Conservation (phyloP, 371 early-diverging fungal genomes). For the Mortierella sp. region DNA sequence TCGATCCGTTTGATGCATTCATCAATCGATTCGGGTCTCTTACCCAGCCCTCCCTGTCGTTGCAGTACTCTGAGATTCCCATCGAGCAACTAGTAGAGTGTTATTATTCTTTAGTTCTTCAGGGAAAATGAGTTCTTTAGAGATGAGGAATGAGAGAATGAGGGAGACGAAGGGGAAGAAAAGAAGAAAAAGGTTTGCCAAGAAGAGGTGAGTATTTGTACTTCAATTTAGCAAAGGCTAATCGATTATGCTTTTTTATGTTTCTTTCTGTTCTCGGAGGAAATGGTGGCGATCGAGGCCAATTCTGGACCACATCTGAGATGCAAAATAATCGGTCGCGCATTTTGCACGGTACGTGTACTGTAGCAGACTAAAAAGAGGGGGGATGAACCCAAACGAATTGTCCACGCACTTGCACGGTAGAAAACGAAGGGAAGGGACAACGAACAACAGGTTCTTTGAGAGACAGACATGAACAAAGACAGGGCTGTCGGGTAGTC, state of each 20-base stretch:
- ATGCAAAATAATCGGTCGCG: no score
- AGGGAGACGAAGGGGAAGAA: neutral
- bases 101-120: no score
- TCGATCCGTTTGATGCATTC: no score
- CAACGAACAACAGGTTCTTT: neutral
- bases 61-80: conserved; percentile 5
- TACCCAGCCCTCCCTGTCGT: neutral
- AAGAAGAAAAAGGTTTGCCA: neutral
- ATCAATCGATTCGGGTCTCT: no score
- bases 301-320: neutral
- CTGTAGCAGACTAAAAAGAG: neutral
- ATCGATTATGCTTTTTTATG: neutral
- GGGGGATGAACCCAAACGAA: neutral
- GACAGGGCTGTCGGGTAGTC: neutral
- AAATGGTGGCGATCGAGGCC: neutral
- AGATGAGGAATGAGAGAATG: neutral
- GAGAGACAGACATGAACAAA: no score
- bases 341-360: conserved; percentile 8
- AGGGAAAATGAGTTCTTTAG: neutral
- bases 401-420: neutral
- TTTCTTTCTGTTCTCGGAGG: neutral
- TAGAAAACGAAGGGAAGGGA: neutral
- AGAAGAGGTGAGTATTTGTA: neutral
- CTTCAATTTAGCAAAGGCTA: neutral
- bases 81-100: no score